Percentiles rank a stretch among this genome's conserved stretches.
Evolutionary conservation across 2,329 filamentous ascomycete genomes (phyloP).

Genomic region (Coniochaeta sp.): DNA sequence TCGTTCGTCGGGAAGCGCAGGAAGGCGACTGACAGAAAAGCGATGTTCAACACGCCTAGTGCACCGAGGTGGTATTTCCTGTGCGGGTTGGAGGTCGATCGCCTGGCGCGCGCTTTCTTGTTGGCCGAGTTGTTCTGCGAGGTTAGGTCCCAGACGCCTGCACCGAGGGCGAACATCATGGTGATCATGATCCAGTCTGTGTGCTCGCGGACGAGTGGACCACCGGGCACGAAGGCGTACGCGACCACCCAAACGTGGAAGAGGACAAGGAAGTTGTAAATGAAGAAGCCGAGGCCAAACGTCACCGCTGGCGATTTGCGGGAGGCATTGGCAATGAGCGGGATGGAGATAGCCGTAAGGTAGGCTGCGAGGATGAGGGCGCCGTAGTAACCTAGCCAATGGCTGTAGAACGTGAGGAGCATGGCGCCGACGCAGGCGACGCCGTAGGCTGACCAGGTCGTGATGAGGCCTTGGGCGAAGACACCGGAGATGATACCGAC

Average conservation of each 20-base stretch:
- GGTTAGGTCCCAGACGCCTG: conserved; percentile 71
- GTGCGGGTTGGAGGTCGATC: conserved; percentile 25
- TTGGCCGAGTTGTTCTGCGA: conserved; percentile 34
- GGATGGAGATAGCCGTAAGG: conserved; percentile 70
- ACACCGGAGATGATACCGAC: conserved; percentile 70
- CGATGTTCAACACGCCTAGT: conserved; percentile 68
- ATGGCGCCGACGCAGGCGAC: conserved; percentile 73
- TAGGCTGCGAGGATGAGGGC: conserved; percentile 71
- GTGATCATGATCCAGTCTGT: conserved; percentile 92
- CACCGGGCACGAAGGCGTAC: conserved; percentile 95
- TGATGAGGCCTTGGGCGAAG: conserved; percentile 61
- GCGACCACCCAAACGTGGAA: conserved; percentile 99
- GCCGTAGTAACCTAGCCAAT: conserved; percentile 90
- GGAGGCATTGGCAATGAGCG: conserved; percentile 68
- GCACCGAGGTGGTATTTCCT: conserved; percentile 48
- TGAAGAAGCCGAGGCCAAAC: conserved; percentile 81
- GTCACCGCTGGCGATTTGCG: conserved; percentile 70
- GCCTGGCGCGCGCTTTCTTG: conserved; percentile 29
- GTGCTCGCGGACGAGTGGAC: conserved; percentile 83
- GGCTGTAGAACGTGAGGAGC: conserved; percentile 65
- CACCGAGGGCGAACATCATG: conserved; percentile 78
- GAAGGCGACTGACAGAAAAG: conserved; percentile 76
- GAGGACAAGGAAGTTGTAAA: conserved; percentile 92
- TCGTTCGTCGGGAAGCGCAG: conserved; percentile 88
- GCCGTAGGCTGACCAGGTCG: conserved; percentile 74